phyloP scores from a whole-genome alignment of 306 rosid genomes.

The Luffa aegyptiaca region DNA sequence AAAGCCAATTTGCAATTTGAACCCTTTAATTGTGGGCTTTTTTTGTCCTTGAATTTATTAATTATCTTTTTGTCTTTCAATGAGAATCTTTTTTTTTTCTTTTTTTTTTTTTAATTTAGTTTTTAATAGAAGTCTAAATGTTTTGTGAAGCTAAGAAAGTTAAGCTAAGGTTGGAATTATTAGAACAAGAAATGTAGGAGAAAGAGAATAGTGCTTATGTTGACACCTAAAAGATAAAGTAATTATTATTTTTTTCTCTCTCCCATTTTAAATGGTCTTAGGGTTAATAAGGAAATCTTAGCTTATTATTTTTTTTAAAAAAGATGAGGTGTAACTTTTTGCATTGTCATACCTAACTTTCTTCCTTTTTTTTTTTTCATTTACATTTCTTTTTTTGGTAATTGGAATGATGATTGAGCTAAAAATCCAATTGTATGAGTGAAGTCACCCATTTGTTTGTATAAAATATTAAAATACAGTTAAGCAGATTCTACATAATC shows the following conservation, averaged over 20 bases:
- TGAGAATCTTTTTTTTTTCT: neutral
- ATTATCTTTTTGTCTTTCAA: neutral
- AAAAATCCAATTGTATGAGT: no score
- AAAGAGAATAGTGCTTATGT: neutral
- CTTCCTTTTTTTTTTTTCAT: neutral
- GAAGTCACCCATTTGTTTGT: neutral
- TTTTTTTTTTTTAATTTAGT: neutral
- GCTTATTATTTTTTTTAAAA: neutral
- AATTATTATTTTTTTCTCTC: neutral
- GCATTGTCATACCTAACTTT: constrained; percentile 5
- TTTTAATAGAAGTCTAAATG: neutral
- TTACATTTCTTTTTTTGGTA: neutral
- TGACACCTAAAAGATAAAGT: neutral
- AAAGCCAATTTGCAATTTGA: constrained; percentile 1
- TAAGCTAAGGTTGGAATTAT: neutral
- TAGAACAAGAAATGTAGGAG: neutral
- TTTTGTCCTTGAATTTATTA: neutral
- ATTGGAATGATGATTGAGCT: neutral
- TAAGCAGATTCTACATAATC: neutral
- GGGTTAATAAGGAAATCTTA: neutral
- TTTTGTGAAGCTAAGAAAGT: neutral
- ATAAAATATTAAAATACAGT: neutral
- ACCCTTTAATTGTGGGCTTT: neutral
- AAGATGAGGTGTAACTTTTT: neutral
- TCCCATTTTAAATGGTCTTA: neutral